Base-by-base conservation (phyloP, 2,329 filamentous ascomycete genomes). In the Sporothrix brunneoviolacea region DNA sequence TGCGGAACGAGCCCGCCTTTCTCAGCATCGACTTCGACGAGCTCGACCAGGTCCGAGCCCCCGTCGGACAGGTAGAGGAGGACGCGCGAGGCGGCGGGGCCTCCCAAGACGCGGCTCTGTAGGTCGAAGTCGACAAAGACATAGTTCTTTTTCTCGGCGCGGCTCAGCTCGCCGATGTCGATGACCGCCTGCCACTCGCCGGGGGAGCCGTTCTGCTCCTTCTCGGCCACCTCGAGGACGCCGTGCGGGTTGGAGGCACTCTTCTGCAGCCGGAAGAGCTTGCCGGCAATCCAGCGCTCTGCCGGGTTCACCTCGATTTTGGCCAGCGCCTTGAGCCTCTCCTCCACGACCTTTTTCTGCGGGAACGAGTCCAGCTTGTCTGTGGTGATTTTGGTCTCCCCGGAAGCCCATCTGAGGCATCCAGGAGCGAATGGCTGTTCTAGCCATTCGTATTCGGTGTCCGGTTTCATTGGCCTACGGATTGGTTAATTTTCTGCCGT, bases 121-220 rank as follows among this genome's bases (percentile, higher is more conserved):
- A 40, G 22, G 22, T 40, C 38, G 27, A 40, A 40, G 38, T 40
- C 38, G 38, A 40, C 38, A 40, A 40, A 40, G 15, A 28, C 19
- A 7, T 18, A 40, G 22, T n/a, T 27, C 13, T 40, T 27, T 19
- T 22, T 22, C 15, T 40, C 38, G 38, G 38, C 38, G 21, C 16
- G 8, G 21, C 38, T 40, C 12, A 40, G 15, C 21, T 19, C 38
- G 38, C 38, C 38, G 18, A 40, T 24, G 13, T 40, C 22, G 22
- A 40, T 28, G 18, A 40, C 38, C 12, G n/a, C 19, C 21, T 22
- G 38, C 38, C 38, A 40, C 7, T 28, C 38, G 13, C 38, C 22
- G 2, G 35, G 13, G 7, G 18, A 38, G 8, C 38, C 38, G 15
- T 39, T 13, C 2, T 2, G 1, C 1, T 27, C 27, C 15, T 7